Evolutionary conservation across 306 rosid genomes (phyloP), one percentile per base, ranked within the genome.

Genomic region (Notholithocarpus densiflorus): DNA sequence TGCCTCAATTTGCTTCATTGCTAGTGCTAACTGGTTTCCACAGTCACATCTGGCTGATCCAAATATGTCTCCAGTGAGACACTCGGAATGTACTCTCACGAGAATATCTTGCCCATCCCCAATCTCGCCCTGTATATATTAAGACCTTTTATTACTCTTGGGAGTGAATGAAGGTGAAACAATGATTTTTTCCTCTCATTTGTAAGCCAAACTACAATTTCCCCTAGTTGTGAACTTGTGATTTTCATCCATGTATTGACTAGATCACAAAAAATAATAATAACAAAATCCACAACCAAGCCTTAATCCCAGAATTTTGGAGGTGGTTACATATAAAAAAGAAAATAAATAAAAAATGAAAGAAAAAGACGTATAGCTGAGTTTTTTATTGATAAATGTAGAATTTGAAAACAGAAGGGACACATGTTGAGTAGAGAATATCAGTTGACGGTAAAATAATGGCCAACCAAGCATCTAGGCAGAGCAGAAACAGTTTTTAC

Each of bases 71-170:
- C 95, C 97, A 2, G 90, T 73, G 73, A 90, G 87, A 73, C 97
- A 92, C 73, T 90, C 92, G 1, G 93, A 86, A 62, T 92, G 97
- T 51, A 92, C 91, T 65, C 97, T 86, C 70, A 92, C 97, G 24
- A 89, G 90, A 34, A 90, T 74, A n/a, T 92, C 85, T 59, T 82
- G 82, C 26, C 97, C 96, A 57, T 89, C 88, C 13, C 86, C 88
- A 52, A 90, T 82, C 24, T 90, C 95, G 52, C 93, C 95, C 95
- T 92, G 83, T 69, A 77, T 24, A 79, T 76, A 34, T 27, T 32
- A 80, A 56, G 31, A 56, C n/a, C 53, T 32, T 32, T 27, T 32
- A 21, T 66, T 66, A 66, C 27, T 64, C 26, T 14, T 19, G 37
- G 51, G 24, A n/a, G 19, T 8, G 52, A 34, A 66, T 34, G 52